phyloP scores from a whole-genome alignment of 352 stramenopile species.

The Phytophthora capsici region DNA sequence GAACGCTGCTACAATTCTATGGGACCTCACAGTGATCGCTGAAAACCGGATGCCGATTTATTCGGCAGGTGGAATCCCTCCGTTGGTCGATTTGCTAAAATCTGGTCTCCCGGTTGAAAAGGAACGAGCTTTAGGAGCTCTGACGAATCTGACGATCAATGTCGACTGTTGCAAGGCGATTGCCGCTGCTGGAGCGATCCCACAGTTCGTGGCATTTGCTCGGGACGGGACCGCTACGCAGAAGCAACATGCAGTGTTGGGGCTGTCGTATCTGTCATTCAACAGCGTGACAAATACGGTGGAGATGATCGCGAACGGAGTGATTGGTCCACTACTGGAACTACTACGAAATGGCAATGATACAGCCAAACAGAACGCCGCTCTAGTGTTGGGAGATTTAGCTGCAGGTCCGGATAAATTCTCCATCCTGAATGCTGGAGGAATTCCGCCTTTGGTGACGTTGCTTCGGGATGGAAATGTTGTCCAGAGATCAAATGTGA shows the following conservation, averaged over 20 bases:
- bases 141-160: slow-evolving; percentile 9
- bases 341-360: too few species aligned
- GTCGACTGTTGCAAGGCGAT: slow-evolving; percentile 1
- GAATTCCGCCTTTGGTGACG: slow-evolving; percentile 14
- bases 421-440: not conserved
- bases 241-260: slow-evolving; percentile 11
- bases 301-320: too few species aligned
- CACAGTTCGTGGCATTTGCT: slow-evolving; percentile 9
- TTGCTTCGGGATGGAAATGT: slow-evolving; percentile 13
- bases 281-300: too few species aligned
- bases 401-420: too few species aligned
- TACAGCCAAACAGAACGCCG: too few species aligned
- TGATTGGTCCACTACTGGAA: too few species aligned
- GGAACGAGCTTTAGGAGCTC: not conserved
- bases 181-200: slow-evolving; percentile 11
- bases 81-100: too few species aligned
- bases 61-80: too few species aligned
- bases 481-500: slow-evolving; percentile 9
- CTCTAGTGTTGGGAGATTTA: too few species aligned
- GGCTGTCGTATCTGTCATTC: slow-evolving; percentile 8
- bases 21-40: too few species aligned
- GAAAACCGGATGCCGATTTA: too few species aligned
- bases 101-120: not conserved
- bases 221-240: slow-evolving; percentile 3
- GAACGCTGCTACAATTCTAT: not conserved